Base-by-base conservation (phyloP, 768 basidiomycete species). In the Rhizopogon sp. region DNA sequence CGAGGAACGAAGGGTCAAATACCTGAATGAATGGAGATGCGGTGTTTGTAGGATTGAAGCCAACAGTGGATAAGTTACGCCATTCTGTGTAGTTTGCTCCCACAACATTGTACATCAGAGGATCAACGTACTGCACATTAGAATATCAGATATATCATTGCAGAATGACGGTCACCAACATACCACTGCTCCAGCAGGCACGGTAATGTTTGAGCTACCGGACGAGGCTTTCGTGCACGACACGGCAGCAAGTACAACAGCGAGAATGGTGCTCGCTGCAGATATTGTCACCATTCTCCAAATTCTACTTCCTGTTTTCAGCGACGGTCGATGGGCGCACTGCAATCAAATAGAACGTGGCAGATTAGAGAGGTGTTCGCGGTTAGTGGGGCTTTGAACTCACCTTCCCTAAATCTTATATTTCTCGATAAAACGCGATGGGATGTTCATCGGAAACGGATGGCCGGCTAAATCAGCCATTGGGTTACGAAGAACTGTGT, bases 41-140 rank as follows among this genome's bases (percentile, higher is more conserved):
- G 39, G 77, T 75, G 61, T 79, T 78, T 16, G 83, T 84, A 2
- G 85, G 87, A 60, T 85, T 84, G 69, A 84, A 82, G 45, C 77
- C 73, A 11, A 73, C 62, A 29, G 64, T 68, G 39, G 75, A 76
- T 10, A 76, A 20, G 33, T 71, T 68, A 31, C 69, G 62, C 55
- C 76, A 72, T 56, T 69, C 70, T 4, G 65, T 28, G 54, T 75
- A 69, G 73, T 71, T 75, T 14, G 72, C 60, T 6, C 77, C 77
- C 7, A 85, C 62, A 9, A 84, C 84, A 16, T 77, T 76, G 57
- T 82, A 82, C 2, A 75, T 70, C 7, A 65, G 72, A 28, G 81
- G 80, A 55, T 81, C 71, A 39, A 83, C 63, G 46, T 79, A 70
- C 84, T 87, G 55, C 4, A 3, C 3, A 6, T 39, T 56, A 33